Base-by-base conservation (phyloP, 2,329 filamentous ascomycete genomes). In the Aspergillus sp. region DNA sequence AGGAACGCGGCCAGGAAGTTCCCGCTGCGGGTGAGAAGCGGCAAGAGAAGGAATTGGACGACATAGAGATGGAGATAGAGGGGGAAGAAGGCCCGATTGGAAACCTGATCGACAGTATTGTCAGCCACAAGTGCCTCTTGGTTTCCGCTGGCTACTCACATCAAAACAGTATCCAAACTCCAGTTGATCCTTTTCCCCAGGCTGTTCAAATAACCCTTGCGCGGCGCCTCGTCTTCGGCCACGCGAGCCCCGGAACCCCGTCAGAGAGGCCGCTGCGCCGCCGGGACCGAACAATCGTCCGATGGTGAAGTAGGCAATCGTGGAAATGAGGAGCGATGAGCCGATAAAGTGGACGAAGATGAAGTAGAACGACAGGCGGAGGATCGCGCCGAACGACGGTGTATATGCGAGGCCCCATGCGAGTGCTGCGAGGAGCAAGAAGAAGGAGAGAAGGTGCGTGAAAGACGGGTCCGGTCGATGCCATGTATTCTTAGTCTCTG, bases 151-250 rank as follows among this genome's bases (percentile, higher is more conserved):
- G 19, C 19, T 19, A 19, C 73, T 60, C 56, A 80, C 82, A 68
- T 85, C 82, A 66, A 84, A 85, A 63, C 82, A 85, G 61, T 85
- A 85, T 45, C 82, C 82, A 66, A 85, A 85, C 59, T 85, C 82
- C 51, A 85, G 63, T 49, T 77, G 77, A 46, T 83, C 80, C 29
- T 75, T 76, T 51, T 72, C 69, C 7, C 69, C 70, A 0, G 76
- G 73, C 45, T 79, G 76, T 4, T 75, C 71, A 57, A 84, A 83
- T 5, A 84, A 64, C 2, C 81, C 80, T 58, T 77, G 70, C 42
- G 72, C 69, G 12, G 66, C 63, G 46, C 69, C 64, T 50, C 77
- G 63, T 58, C 77, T 69, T 48, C 75, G 67, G 30, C 74, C 72
- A 4, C 74, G 64, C 42, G 50, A 67, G 50, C 59, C 66, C 48